Evolutionary conservation across 1,284 basidiomycete species (phyloP), one percentile per base, ranked within the genome.

Genomic region (Microbotryum violaceum): DNA sequence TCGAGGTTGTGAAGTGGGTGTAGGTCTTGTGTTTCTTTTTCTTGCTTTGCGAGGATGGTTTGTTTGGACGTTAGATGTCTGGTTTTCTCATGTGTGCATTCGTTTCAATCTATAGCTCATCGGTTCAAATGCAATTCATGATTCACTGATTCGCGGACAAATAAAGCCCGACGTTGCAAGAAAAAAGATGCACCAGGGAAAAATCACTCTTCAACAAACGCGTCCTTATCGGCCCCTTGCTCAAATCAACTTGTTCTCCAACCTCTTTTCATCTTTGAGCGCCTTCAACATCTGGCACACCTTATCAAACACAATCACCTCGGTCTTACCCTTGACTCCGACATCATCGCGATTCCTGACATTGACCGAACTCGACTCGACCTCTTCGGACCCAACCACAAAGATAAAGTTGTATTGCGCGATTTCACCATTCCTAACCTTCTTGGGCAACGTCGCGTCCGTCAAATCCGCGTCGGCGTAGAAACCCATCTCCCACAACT

Each of bases 331-430:
- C 75, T 92, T 91, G 55, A 81, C 85, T n/a, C 87, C 89, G 23
- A 87, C 84, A 70, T 94, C 90, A 74, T 97, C 92, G 46, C 92
- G 84, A 77, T 97, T 97, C 64, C 94, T 84, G 37, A 97, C 86
- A 74, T 98, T 98, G 72, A 98, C 93, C 4, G 91, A 89, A 57
- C 82, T 81, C 50, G 81, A 80, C 66, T 91, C 85, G 61, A 88
- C 78, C 78, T 99, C 96, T 69, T 91, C 88, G 74, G 94, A 86
- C 31, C 96, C 96, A 53, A 97, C 94, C 63, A 98, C 91, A 67
- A 97, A 82, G 71, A 97, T 91, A 75, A 97, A 97, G 79, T 97
- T 98, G 80, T 96, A 96, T 74, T 93, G 91, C 31, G 89, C 86
- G 68, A 91, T 84, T 61, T 72, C 69, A 23, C 65, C 71, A 54